Evolutionary conservation across 768 basidiomycete species (phyloP), one percentile per base, ranked within the genome.

Genomic region (Mycena sanguinolenta): DNA sequence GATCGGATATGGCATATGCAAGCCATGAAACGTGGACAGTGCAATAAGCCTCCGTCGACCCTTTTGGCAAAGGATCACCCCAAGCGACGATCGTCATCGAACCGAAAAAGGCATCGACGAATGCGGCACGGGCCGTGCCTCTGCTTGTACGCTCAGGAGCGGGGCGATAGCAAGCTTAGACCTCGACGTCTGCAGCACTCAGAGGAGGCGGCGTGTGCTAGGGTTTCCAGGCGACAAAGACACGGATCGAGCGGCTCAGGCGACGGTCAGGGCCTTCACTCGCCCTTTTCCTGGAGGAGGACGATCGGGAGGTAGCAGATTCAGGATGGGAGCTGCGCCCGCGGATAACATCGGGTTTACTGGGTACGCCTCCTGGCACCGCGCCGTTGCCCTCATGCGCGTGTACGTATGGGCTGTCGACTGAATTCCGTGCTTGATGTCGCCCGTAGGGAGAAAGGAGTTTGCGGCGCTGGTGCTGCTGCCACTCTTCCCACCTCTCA

Each of bases 191-290:
- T n/a, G n/a, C n/a, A n/a, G n/a, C n/a, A n/a, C n/a, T 17, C 49
- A 10, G 44, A 36, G 50, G n/a, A 7, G n/a, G 39, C 58, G 42
- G 23, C 19, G 16, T 27, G 25, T 25, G 28, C 62, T 38, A 79
- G 54, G 82, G 75, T 79, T 91, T 91, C 88, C 90, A 89, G 58
- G 88, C 89, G 16, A 87, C 86, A 74, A 88, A 88, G 10, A 87
- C 84, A 44, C 86, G 84, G 67, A 89, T 78, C 19, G 84, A 83
- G 57, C 90, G 84, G 77, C 89, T 88, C n/a, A 88, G 78, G 64
- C 84, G 84, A 34, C 80, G 77, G 1, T 80, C 77, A 9, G 83
- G 81, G 19, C 75, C 60, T 17, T 73, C 68, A 8, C 75, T 65
- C 8, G 77, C 65, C 17, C 17, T 50, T 34, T 28, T 54, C 27